phyloP scores from a whole-genome alignment of 2,329 filamentous ascomycete species.

The Beauveria rudraprayagi region DNA sequence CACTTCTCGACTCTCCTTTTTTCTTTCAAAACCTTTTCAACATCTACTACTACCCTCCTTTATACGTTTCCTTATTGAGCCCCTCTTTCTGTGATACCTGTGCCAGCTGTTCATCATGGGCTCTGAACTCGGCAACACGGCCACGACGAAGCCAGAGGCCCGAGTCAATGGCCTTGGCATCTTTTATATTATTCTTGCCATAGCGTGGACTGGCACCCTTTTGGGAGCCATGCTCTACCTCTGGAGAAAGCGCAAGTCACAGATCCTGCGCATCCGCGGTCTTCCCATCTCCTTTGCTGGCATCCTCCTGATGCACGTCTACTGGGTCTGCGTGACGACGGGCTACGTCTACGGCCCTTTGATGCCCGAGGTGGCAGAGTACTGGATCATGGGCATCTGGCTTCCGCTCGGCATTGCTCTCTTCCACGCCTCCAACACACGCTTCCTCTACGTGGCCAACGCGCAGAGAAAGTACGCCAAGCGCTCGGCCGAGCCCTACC shows the following conservation, averaged over 20 bases:
- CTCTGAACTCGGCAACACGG: conserved; percentile 23
- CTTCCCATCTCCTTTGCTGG: conserved; percentile 32
- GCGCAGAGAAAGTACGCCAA: conserved; percentile 39
- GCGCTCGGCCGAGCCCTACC: conserved; percentile 12
- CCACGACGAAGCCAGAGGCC: conserved; percentile 23
- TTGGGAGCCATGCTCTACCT: conserved; percentile 33
- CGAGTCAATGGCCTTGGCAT: conserved; percentile 32
- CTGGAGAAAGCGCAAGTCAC: conserved; percentile 30
- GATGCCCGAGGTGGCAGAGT: conserved; percentile 46
- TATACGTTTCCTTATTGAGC: not conserved
- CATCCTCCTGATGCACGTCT: conserved; percentile 32
- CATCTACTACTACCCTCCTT: not conserved
- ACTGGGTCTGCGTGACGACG: conserved; percentile 33
- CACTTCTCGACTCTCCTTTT: not conserved
- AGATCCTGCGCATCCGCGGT: conserved; percentile 33
- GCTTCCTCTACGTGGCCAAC: conserved; percentile 50
- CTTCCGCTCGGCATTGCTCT: conserved; percentile 57
- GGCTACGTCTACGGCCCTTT: conserved; percentile 32
- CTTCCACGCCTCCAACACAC: conserved; percentile 56
- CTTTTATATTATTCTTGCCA: conserved; percentile 31
- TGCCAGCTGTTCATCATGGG: not conserved
- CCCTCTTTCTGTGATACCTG: not conserved
- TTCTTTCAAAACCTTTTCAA: not conserved
- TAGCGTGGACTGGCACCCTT: conserved; percentile 32
- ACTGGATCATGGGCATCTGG: conserved; percentile 60